Evolutionary conservation across 148 eudicot species (phyloP), one percentile per base, ranked within the genome.

Genomic region (Rhododendron griersonianum): DNA sequence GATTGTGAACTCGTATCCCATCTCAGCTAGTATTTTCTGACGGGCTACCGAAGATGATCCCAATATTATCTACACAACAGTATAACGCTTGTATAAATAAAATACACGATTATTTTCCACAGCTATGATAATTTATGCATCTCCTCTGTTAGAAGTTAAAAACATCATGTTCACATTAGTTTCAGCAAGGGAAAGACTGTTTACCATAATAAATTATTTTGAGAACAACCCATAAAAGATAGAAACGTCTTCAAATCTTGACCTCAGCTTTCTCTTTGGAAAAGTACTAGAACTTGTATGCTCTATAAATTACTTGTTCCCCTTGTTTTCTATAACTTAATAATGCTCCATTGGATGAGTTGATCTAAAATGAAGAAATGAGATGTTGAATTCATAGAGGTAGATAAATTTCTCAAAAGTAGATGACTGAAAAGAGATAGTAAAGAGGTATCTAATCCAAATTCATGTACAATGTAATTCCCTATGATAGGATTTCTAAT

Each of bases 31-130:
- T 87, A 96, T 94, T 77, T 94, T 90, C 84, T 88, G 87, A 61
- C 99, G 98, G 71, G 98, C 95, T 28, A 88, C 83, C 14, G 99
- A 96, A 79, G 95, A 90, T 55, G 99, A 96, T n/a, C 99, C 99
- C 90, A 96, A 87, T 74, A 95, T 94, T 84, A 96, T 82, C 99
- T 96, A 93, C 93, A 87, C 7, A 50, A 69, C 13, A 82, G 28
- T 55, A 14, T 53, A 11, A 84, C 10, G 51, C 51, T 75, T 14
- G 48, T 47, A 84, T 73, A 84, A 83, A 51, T 59, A 28, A 80
- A 3, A 83, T 65, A 63, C 3, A 9, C 1, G 18, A 50, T 9
- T 33, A 53, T 13, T 55, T 73, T 48, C 25, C 2, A 19, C 53
- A 82, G 55, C 39, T 28, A 35, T 16, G 1, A 2, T 11, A 11